Evolutionary conservation across 441 rosid genomes (phyloP).

Genomic region (Populus hybrid): DNA sequence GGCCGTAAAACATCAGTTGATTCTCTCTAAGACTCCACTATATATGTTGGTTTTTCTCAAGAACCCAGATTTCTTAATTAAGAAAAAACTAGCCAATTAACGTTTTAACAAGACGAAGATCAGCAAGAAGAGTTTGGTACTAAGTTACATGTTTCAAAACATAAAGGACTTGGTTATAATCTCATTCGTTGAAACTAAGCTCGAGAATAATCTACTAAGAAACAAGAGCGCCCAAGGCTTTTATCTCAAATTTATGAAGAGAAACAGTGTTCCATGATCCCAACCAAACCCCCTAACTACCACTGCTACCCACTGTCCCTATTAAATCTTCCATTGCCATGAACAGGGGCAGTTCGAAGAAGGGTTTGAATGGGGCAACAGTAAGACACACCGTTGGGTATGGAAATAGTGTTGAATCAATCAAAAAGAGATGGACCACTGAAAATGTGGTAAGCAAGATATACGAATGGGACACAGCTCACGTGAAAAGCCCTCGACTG

Average conservation of each 20-base stretch:
- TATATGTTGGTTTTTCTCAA: neutral
- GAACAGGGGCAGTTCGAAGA: neutral
- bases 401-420: neutral
- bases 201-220: neutral
- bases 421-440: neutral
- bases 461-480: conserved; percentile 2
- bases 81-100: too few relatives aligned
- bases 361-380: neutral
- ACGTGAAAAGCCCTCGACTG: conserved; percentile 13
- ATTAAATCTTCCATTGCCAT: neutral
- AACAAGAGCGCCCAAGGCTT: neutral
- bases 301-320: neutral
- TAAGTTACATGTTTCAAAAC: too few relatives aligned
- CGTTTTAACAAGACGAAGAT: too few relatives aligned
- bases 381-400: neutral
- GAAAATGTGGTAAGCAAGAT: neutral
- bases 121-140: too few relatives aligned
- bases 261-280: neutral
- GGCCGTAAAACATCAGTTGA: too few relatives aligned
- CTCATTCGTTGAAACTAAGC: neutral
- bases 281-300: neutral
- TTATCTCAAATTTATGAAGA: neutral
- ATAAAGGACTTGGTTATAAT: neutral
- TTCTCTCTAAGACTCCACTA: too few relatives aligned
- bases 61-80: neutral